Evolutionary conservation across 805 yeast genomes (phyloP).

Genomic region (Metschnikowia peoriensis): DNA sequence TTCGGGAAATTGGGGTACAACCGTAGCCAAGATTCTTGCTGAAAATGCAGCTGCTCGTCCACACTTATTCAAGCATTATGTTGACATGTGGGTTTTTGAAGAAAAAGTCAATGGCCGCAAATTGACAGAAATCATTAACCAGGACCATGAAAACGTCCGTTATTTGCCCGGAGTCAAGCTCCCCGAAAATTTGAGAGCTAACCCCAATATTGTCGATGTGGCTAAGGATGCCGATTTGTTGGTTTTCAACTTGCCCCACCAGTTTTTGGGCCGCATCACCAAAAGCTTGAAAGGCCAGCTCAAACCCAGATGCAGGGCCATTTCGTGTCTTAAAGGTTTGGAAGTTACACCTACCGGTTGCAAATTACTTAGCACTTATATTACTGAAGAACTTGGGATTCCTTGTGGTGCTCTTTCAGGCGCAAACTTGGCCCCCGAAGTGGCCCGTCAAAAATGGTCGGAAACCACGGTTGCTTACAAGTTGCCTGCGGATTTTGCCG

Average conservation of each 20-base stretch:
- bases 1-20: constrained; percentile 98
- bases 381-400: constrained; percentile 77
- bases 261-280: constrained; percentile 79
- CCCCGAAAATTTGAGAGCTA: constrained; percentile 85
- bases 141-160: constrained; percentile 88
- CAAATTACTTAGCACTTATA: constrained; percentile 73
- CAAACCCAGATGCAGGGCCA: constrained; percentile 71
- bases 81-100: constrained; percentile 96
- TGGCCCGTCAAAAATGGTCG: constrained; percentile 93
- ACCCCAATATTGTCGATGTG: constrained; percentile 75
- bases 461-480: constrained; percentile 96
- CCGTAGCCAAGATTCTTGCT: constrained; percentile 92
- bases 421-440: constrained; percentile 96
- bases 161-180: constrained; percentile 86
- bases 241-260: constrained; percentile 96
- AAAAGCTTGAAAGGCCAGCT: constrained; percentile 75
- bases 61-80: constrained; percentile 65
- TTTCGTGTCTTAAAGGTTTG: constrained; percentile 94
- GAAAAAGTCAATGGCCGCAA: constrained; percentile 76
- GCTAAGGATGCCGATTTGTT: constrained; percentile 81
- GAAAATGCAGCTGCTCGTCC: constrained; percentile 79
- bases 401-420: constrained; percentile 97
- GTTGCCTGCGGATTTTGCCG: constrained; percentile 65
- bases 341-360: constrained; percentile 86
- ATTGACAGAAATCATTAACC: constrained; percentile 87